Percentiles rank a stretch among this genome's conserved stretches.
phyloP scores from a whole-genome alignment of 2,329 filamentous ascomycete species.

The Ramularia endophylla region DNA sequence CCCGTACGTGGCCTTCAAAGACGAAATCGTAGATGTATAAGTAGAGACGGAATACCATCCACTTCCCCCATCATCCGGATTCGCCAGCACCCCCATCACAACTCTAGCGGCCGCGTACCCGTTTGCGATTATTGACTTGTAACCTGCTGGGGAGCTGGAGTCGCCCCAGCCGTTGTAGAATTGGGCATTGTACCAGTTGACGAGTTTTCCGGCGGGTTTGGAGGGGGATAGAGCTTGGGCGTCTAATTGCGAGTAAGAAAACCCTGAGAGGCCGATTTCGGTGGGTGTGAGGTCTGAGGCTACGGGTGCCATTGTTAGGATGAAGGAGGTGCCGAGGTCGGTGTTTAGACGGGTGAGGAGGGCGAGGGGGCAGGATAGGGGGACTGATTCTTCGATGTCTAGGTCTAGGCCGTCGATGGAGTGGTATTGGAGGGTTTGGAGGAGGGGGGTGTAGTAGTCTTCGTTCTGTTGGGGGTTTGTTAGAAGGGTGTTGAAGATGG shows the following conservation, averaged over 20 bases:
- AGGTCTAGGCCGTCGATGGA: constrained; percentile 27
- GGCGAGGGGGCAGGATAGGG: constrained; percentile 20
- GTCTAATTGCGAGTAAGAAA: constrained; percentile 21
- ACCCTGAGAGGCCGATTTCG: constrained; percentile 20
- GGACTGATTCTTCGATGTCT: constrained; percentile 27
- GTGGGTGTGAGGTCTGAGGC: constrained; percentile 20
- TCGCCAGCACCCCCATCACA: constrained; percentile 24
- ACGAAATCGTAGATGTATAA: constrained; percentile 17
- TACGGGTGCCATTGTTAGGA: constrained; percentile 30
- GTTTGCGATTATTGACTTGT: constrained; percentile 22
- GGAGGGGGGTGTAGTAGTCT: constrained; percentile 24
- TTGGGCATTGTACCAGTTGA: constrained; percentile 28
- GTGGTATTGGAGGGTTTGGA: constrained; percentile 21
- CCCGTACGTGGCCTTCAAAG: constrained; percentile 18
- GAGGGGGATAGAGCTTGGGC: constrained; percentile 14
- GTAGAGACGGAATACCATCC: constrained; percentile 20
- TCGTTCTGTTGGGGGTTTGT: constrained; percentile 15
- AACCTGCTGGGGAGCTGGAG: constrained; percentile 18
- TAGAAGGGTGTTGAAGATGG: constrained; percentile 4
- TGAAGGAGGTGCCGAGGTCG: constrained; percentile 26
- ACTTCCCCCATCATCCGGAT: constrained; percentile 21
- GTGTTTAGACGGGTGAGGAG: constrained; percentile 22
- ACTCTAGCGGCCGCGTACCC: constrained; percentile 21
- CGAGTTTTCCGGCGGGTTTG: constrained; percentile 24
- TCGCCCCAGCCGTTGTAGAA: constrained; percentile 30